Conservation (phyloP, 805 yeast genomes). For the Candida berthetii region DNA sequence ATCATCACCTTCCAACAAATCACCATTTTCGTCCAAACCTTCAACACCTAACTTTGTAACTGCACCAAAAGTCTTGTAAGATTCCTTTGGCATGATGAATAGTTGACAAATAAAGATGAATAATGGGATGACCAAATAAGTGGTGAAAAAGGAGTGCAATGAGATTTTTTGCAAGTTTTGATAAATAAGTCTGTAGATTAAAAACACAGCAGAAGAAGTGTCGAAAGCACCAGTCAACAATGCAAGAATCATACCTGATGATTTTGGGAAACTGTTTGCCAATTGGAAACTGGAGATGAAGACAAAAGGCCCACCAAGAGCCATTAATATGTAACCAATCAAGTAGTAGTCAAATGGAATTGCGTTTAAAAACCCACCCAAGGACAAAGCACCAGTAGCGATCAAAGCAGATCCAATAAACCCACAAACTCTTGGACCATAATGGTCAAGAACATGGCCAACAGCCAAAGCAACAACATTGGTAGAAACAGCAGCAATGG, state of each 20-base stretch:
- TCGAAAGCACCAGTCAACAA: conserved; percentile 92
- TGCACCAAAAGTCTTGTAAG: conserved; percentile 67
- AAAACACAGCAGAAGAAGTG: conserved; percentile 83
- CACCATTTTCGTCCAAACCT: conserved; percentile 68
- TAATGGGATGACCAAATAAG: conserved; percentile 67
- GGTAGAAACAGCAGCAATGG: conserved; percentile 81
- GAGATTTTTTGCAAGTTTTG: conserved; percentile 31
- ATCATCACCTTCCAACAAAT: conserved; percentile 31
- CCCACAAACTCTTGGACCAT: conserved; percentile 80
- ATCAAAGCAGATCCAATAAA: conserved; percentile 62
- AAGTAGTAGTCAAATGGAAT: conserved; percentile 56
- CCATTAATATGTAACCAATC: conserved; percentile 67
- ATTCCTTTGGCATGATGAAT: conserved; percentile 71
- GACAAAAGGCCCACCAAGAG: conserved; percentile 91
- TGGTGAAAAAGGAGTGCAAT: conserved; percentile 54
- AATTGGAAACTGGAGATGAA: conserved; percentile 87
- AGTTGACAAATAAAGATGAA: conserved; percentile 73
- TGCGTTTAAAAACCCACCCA: conserved; percentile 32
- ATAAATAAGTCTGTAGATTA: conserved; percentile 64
- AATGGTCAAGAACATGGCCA: conserved; percentile 69
- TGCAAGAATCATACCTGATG: conserved; percentile 78
- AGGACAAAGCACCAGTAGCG: conserved; percentile 43
- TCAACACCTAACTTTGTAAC: conserved; percentile 66
- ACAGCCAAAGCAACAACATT: conserved; percentile 79
- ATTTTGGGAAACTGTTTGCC: conserved; percentile 79